Evolutionary conservation across 306 rosid genomes (phyloP), one percentile per base, ranked within the genome.

Genomic region (Fragaria nilgerrensis): DNA sequence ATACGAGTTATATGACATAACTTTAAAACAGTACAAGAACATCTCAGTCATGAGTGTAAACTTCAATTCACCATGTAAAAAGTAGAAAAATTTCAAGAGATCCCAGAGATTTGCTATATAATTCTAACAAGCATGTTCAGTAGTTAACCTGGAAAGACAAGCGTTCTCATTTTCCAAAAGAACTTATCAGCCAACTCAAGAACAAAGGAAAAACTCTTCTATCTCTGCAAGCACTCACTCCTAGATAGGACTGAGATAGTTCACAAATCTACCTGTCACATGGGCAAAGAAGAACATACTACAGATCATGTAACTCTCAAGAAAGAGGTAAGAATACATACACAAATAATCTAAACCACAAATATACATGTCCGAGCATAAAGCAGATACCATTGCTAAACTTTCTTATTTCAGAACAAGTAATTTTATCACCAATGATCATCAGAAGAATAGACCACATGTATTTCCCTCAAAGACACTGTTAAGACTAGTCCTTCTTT

Each of bases 241-340:
- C 81, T 84, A 88, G 90, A 88, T 88, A 23, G 92, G 92, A 79
- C 87, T 88, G 75, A 86, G 61, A 73, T 88, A 86, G 82, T 81
- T 86, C 73, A 78, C 84, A 72, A 86, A 88, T 68, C 89, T 80
- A 74, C 90, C 92, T 86, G 92, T 79, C 55, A 76, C 78, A 67
- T 25, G 22, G 19, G 34, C 36, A 34, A 43, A 56, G 29, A 59
- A 45, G 49, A 72, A 78, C 53, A 48, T 17, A 67, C 44, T 13
- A 16, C 25, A 19, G 55, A 74, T 74, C 77, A 58, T 20, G 68
- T 9, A 74, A 56, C 39, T 73, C 70, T 37, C 56, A 43, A 43
- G 16, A 25, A 16, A 41, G 22, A 27, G 22, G 58, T 27, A 74
- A 59, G 32, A 27, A 37, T 8, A 6, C 15, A 22, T 22, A 11